These are phyloP conservation scores for Coemansia asiatica DNA, from an alignment of 192 early-diverging fungal species.

Conservation along the genomic window DNA sequence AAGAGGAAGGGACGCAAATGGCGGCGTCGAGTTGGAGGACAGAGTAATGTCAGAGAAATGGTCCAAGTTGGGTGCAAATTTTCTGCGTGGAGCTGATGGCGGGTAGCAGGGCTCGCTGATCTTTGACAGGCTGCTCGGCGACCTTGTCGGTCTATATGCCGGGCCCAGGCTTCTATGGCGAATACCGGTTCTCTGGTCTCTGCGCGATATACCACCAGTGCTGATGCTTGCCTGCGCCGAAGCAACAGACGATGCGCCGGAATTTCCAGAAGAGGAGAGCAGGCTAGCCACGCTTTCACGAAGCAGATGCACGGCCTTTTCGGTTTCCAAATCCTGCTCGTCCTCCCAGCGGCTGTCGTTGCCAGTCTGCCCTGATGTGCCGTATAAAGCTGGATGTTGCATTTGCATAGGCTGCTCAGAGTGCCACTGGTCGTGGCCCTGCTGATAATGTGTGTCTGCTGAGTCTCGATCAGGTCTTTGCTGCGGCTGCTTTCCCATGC, in stretches of 20 bases:
- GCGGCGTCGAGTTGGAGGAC: conserved; percentile 24
- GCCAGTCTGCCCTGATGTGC: neutral
- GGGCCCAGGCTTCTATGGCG: conserved; percentile 2
- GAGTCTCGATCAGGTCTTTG: neutral
- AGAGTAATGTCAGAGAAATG: conserved; percentile 49
- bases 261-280: conserved; percentile 27
- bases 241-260: conserved; percentile 21
- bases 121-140: conserved; percentile 46
- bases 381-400: neutral
- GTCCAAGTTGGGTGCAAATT: conserved; percentile 33
- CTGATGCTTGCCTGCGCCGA: conserved; percentile 25
- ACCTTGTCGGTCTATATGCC: conserved; percentile 19
- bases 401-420: neutral
- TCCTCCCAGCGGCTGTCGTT: conserved; percentile 3
- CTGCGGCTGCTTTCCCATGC: neutral
- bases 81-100: conserved; percentile 33
- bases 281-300: conserved; percentile 49
- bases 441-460: conserved; percentile 4
- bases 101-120: conserved; percentile 52
- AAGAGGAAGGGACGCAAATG: neutral
- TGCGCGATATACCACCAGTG: conserved; percentile 9
- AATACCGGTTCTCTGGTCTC: conserved; percentile 10
- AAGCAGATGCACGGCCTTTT: conserved; percentile 42
- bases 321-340: conserved; percentile 11
- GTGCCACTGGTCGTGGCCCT: conserved; percentile 1